Base-by-base conservation (phyloP, 805 yeast species). In the Pichia scutulata region DNA sequence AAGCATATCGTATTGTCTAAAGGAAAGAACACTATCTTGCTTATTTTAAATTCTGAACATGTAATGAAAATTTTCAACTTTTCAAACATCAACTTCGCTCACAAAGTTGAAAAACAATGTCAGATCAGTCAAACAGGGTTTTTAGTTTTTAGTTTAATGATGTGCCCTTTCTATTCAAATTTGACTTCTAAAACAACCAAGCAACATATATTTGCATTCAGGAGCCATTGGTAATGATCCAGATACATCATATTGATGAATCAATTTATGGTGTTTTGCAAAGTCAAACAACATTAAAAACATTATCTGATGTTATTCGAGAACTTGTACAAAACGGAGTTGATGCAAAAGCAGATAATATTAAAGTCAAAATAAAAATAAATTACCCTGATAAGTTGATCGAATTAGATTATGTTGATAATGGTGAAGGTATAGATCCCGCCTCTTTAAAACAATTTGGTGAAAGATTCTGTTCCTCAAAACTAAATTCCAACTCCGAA, bases 381-480 rank as follows among this genome's bases (percentile, higher is more conserved):
- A 48, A 53, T 7, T 39, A 39, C 9, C 74, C 74, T 51, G 56
- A 68, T 4, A 16, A 33, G 2, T 12, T 21, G 7, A 47, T 58
- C 0, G 56, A 66, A 1, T 55, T 75, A 7, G 59, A 67, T 22
- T 81, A 87, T 0, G 53, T 54, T 1, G 97, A 90, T 63, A 71
- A 90, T 62, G 97, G 97, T 0, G 25, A 21, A 2, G 97, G 97
- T 0, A 78, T 90, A 2, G 50, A 55, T 5, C 70, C 73, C 0
- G 69, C 58, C 0, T 82, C 82, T 43, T 58, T 86, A 45, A 65
- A 57, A 0, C 39, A 56, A 2, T 59, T 85, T 1, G 89, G 85
- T 0, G 45, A 54, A 14, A 65, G 73, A 19, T 70, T 77, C 58
- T 67, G 66, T 50, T 84, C 92, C 0, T 82, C 90, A 0, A 86